Conservation (phyloP, 202 grass and related monocot species). For the Digitaria exilis region DNA sequence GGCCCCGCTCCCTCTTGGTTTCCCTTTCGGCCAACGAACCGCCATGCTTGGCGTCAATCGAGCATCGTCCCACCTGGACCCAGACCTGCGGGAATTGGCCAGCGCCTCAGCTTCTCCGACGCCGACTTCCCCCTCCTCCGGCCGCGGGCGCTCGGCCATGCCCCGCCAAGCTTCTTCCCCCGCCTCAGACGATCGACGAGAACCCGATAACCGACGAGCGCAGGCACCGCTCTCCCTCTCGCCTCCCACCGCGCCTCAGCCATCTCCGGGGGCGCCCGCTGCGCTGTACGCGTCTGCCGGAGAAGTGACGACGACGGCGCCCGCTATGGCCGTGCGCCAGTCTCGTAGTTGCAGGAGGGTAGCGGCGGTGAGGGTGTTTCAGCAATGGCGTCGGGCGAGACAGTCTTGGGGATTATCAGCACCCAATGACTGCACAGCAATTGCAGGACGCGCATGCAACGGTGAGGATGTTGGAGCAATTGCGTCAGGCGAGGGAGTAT, state of each 20-base stretch:
- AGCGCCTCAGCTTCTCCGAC: conserved; percentile 47
- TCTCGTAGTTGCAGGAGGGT: conserved; percentile 5
- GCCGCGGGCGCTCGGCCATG: background rate
- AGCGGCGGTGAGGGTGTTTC: background rate
- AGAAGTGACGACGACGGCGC: background rate
- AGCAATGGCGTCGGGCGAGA: background rate
- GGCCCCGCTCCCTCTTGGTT: background rate
- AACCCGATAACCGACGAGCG: background rate
- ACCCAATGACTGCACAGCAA: background rate
- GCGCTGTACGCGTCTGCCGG: background rate
- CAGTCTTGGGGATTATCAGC: background rate
- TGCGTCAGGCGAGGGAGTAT: background rate
- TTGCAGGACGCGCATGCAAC: background rate
- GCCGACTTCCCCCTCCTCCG: background rate
- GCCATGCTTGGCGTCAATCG: conserved; percentile 20
- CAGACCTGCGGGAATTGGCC: conserved; percentile 14
- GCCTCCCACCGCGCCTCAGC: background rate
- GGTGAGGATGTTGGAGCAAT: background rate
- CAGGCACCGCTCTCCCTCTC: background rate
- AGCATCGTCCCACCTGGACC: conserved; percentile 34
- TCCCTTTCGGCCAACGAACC: background rate
- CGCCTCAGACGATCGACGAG: conserved; percentile 13
- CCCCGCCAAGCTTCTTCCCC: too few species aligned
- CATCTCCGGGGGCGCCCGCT: background rate
- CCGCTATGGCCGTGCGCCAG: too few species aligned